These are phyloP conservation scores for Calonectria naviculata DNA, from an alignment of 2,329 filamentous ascomycete species.

Conservation along the genomic window DNA sequence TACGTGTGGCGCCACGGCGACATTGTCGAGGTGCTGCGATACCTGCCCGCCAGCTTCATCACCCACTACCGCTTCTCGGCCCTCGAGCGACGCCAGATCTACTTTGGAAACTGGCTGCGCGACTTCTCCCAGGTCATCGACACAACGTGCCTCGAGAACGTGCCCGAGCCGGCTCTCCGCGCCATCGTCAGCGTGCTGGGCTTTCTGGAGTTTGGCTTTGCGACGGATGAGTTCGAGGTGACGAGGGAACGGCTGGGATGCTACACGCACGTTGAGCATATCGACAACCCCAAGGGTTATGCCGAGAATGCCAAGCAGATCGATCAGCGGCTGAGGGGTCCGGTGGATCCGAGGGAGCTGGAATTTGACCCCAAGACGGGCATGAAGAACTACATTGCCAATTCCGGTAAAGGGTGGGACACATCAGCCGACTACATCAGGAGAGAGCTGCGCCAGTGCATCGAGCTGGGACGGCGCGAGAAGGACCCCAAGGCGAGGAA, in stretches of 20 bases:
- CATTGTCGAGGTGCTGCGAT: slow-evolving; percentile 51
- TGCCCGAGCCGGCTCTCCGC: slow-evolving; percentile 41
- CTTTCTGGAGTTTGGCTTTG: slow-evolving; percentile 65
- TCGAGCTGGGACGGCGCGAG: slow-evolving; percentile 71
- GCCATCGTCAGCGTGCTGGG: slow-evolving; percentile 44
- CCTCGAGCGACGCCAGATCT: slow-evolving; percentile 52
- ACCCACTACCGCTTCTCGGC: slow-evolving; percentile 52
- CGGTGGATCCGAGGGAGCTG: slow-evolving; percentile 65
- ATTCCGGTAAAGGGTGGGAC: slow-evolving; percentile 78
- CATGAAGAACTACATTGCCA: slow-evolving; percentile 98
- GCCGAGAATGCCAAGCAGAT: slow-evolving; percentile 79
- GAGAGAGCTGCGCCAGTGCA: slow-evolving; percentile 74
- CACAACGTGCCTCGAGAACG: slow-evolving; percentile 55
- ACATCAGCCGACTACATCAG: slow-evolving; percentile 86
- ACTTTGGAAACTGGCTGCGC: slow-evolving; percentile 60
- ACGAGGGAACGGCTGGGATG: slow-evolving; percentile 80
- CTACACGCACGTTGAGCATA: slow-evolving; percentile 78
- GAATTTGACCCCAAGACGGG: slow-evolving; percentile 78
- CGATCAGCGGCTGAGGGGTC: slow-evolving; percentile 60
- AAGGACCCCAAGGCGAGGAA: slow-evolving; percentile 28
- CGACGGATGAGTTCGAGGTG: slow-evolving; percentile 83
- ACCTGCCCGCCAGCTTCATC: slow-evolving; percentile 49
- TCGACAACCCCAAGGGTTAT: slow-evolving; percentile 82
- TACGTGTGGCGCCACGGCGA: slow-evolving; percentile 55
- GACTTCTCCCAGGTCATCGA: slow-evolving; percentile 85